Base-by-base conservation (phyloP, 116 monocot species). In the Papilionanthe hybrid region DNA sequence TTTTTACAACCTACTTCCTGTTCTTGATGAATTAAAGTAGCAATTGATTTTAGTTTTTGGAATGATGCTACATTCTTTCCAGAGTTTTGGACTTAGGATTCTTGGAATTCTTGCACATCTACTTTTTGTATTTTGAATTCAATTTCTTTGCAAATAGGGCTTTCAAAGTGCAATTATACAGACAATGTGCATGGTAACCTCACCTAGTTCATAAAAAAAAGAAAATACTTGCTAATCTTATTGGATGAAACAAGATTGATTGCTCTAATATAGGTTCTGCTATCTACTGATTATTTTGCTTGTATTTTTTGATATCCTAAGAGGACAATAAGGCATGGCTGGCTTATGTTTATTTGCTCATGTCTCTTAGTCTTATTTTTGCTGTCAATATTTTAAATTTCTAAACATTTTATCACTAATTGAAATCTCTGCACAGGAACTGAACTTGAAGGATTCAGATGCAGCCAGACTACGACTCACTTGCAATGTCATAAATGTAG, bases 401-500 rank as follows among this genome's bases (percentile, higher is more conserved):
- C 11, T 75, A 75, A 75, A 27, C 13, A 9, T 74, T 20, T 73
- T 22, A 17, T 55, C 44, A 11, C 44, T 78, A 77, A 60, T 71
- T 72, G 56, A 5, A 68, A 78, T 80, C 22, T 41, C 30, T 80
- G 13, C 41, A 75, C 90, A 94, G 94, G 90, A 18, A 80, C 55
- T 80, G 86, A 83, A 76, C 42, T 91, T 81, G 86, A 84, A 84
- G 90, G 94, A 55, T 98, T 90, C 86, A 92, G 79, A 87, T 98
- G 98, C 75, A 86, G 74, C 76, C 82, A 79, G 48, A 77, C 72
- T 55, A 93, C 93, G 71, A 11, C 60, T 72, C 98, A 98, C 84
- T 83, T 94, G 63, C 93, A 93, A 55, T 98, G 98, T 82, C 86
- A 91, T 72, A 90, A 83, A 78, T 98, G 98, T 85, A 82, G 85